phyloP scores from a whole-genome alignment of 192 early-diverging fungal species.

The Endogone sp. region DNA sequence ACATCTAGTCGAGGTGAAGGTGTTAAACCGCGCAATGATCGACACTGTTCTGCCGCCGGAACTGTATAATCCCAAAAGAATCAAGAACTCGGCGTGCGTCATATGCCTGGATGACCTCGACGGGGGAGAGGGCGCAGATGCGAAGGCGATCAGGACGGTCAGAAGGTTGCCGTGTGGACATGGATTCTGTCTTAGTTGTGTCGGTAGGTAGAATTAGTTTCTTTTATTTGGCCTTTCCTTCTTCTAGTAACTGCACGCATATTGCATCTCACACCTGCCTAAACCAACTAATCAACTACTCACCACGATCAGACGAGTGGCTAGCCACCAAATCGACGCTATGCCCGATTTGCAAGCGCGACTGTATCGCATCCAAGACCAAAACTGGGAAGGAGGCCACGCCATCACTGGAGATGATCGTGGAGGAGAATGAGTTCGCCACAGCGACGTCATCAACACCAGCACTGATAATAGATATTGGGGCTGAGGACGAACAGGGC shows the following conservation, averaged over 20 bases:
- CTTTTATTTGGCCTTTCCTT: background rate
- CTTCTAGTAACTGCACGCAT: background rate
- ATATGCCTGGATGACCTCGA: background rate
- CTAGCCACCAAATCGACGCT: constrained; percentile 2
- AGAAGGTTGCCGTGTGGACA: constrained; percentile 32
- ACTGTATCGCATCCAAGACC: background rate
- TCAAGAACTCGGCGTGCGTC: background rate
- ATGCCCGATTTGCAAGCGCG: constrained; percentile 1
- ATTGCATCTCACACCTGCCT: background rate
- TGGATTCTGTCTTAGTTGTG: constrained; percentile 33
- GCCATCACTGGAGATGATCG: too few species aligned
- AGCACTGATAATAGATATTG: too few species aligned
- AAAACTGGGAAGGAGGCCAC: too few species aligned
- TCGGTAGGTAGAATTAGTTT: constrained; percentile 3
- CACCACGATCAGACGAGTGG: constrained; percentile 16
- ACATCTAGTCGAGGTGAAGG: background rate
- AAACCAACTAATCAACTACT: background rate
- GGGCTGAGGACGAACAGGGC: too few species aligned
- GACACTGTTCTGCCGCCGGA: background rate
- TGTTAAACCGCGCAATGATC: background rate
- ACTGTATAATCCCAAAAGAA: background rate
- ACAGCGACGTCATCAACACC: too few species aligned
- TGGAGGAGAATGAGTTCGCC: too few species aligned
- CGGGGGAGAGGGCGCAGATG: background rate
- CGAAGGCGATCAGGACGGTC: too few species aligned